A percentile compares a stretch with the other conserved stretches of the same genome.
phyloP scores from a whole-genome alignment of 2,329 filamentous ascomycete species.

The Keithomyces neogunnii region DNA sequence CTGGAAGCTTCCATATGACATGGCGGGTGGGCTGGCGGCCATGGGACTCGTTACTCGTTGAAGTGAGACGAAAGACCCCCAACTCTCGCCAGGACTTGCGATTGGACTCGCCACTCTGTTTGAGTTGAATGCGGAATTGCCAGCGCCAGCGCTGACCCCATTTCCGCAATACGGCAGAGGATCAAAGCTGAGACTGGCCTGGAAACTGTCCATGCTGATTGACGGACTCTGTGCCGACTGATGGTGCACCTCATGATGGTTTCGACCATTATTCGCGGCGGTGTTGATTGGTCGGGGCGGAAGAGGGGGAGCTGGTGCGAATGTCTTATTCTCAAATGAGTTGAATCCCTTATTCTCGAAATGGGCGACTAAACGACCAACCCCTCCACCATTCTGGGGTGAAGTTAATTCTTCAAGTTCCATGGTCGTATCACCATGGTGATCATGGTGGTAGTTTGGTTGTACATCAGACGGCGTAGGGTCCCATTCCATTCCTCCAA shows the following conservation, averaged over 20 bases:
- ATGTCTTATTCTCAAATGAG: conserved; percentile 27
- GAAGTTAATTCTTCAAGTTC: conserved; percentile 19
- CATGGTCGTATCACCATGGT: conserved; percentile 12
- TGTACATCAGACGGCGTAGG: conserved; percentile 21
- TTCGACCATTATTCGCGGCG: conserved; percentile 9
- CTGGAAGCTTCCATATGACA: conserved; percentile 24
- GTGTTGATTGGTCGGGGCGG: conserved; percentile 25
- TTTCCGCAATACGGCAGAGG: conserved; percentile 6
- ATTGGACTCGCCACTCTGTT: conserved; percentile 24
- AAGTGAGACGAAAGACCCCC: conserved; percentile 20
- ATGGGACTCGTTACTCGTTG: conserved; percentile 24
- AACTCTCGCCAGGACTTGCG: conserved; percentile 21
- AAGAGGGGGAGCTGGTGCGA: conserved; percentile 22
- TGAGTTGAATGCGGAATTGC: conserved; percentile 10
- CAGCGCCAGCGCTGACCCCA: conserved; percentile 1
- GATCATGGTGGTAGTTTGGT: conserved; percentile 16
- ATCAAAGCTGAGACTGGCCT: conserved; percentile 6
- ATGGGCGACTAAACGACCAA: conserved; percentile 30
- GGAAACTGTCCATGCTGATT: conserved; percentile 14
- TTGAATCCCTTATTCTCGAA: conserved; percentile 28
- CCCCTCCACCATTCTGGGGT: conserved; percentile 15
- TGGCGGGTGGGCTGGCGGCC: conserved; percentile 18
- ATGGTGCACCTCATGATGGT: conserved; percentile 7
- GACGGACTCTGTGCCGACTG: conserved; percentile 12
- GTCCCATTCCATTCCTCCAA: conserved; percentile 30